Percentiles rank a stretch among this genome's conserved stretches.
Evolutionary conservation across 371 early-diverging fungal species (phyloP).

Genomic region (Actinomortierella ambigua): DNA sequence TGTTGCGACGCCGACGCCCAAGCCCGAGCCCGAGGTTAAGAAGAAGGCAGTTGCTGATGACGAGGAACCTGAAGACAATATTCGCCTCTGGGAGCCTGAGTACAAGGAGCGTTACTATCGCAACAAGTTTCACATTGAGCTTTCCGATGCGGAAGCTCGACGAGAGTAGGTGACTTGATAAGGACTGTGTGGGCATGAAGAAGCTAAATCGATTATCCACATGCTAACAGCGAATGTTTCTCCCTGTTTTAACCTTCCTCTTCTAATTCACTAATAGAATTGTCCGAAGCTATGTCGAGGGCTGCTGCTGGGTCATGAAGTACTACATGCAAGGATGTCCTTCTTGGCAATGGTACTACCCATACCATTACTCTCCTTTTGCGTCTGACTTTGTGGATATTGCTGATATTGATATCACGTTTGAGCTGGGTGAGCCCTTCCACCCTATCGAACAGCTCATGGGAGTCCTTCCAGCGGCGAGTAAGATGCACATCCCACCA

Average conservation of each 20-base stretch:
- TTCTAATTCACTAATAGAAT: slow-evolving; percentile 52
- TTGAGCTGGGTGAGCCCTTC: slow-evolving; percentile 87
- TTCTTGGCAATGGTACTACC: slow-evolving; percentile 99
- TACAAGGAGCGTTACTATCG: slow-evolving; percentile 92
- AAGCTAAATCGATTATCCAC: not conserved
- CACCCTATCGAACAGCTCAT: slow-evolving; percentile 98
- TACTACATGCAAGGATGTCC: slow-evolving; percentile 96
- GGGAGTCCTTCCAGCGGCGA: slow-evolving; percentile 96
- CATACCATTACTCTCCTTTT: slow-evolving; percentile 98
- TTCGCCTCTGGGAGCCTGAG: slow-evolving; percentile 84
- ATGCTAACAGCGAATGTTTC: not conserved
- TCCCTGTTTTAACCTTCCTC: not conserved
- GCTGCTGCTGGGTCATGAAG: slow-evolving; percentile 97
- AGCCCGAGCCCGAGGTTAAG: slow-evolving; percentile 48
- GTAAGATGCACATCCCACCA: slow-evolving; percentile 81
- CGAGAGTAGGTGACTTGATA: slow-evolving; percentile 51
- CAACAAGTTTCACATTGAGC: slow-evolving; percentile 79
- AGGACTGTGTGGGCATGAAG: not conserved
- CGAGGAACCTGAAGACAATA: slow-evolving; percentile 78
- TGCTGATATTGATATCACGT: slow-evolving; percentile 70
- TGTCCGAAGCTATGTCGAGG: slow-evolving; percentile 92
- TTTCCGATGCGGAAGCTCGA: slow-evolving; percentile 65
- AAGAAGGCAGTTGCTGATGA: slow-evolving; percentile 62
- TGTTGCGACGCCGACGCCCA: slow-evolving; percentile 57
- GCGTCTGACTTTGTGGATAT: slow-evolving; percentile 89